Conservation (phyloP, 148 eudicot genomes). For the Diospyros lotus region DNA sequence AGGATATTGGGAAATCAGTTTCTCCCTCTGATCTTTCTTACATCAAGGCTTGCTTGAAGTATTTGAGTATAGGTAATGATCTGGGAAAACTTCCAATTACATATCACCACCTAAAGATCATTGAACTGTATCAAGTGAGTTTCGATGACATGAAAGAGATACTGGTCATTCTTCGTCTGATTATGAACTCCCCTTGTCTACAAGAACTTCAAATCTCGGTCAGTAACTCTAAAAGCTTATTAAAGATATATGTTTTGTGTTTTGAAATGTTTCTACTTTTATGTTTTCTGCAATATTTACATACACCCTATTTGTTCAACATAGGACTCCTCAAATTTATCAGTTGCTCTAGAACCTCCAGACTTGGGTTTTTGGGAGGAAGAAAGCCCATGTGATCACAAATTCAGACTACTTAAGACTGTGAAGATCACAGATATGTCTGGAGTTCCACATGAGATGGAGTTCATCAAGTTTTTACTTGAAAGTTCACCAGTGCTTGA, state of each 20-base stretch:
- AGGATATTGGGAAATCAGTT: too few species aligned
- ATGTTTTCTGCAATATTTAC: too few species aligned
- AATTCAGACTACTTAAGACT: conserved; percentile 46
- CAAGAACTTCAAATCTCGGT: conserved; percentile 88
- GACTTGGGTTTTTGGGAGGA: conserved; percentile 65
- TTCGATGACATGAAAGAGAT: conserved; percentile 92
- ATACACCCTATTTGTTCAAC: neutral
- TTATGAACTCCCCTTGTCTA: conserved; percentile 68
- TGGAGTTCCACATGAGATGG: conserved; percentile 82
- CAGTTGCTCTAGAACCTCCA: conserved; percentile 36
- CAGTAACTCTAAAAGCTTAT: conserved; percentile 23
- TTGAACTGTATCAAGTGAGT: conserved; percentile 80
- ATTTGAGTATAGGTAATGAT: conserved; percentile 76
- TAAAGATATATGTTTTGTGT: neutral
- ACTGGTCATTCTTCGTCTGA: conserved; percentile 72
- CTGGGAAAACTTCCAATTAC: conserved; percentile 37
- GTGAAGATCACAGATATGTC: conserved; percentile 71
- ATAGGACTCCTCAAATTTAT: conserved; percentile 74
- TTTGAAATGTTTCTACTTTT: too few species aligned
- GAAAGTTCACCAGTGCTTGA: conserved; percentile 60
- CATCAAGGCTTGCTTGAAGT: conserved; percentile 30
- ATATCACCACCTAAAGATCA: conserved; percentile 48
- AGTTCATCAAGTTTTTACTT: conserved; percentile 61
- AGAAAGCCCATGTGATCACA: conserved; percentile 44
- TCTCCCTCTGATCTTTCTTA: neutral